A percentile compares a stretch with the other conserved stretches of the same genome.
Conservation (phyloP, 495 filamentous ascomycete species). For the Pyrenula massariospora region DNA sequence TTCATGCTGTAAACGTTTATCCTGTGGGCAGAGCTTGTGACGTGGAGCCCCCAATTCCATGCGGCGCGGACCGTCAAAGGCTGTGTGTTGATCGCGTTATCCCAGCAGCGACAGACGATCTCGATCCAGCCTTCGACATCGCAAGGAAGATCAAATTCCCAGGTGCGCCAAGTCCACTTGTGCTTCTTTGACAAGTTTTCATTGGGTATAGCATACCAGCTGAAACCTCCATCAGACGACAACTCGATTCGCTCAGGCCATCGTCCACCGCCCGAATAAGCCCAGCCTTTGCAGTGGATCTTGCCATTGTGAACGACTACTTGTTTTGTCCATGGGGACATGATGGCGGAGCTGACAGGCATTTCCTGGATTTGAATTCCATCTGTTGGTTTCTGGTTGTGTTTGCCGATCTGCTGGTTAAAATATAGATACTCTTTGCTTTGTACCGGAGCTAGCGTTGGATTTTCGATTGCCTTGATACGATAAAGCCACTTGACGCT, state of each 20-base stretch:
- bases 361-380: slow-evolving; percentile 36
- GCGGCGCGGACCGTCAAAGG: slow-evolving; percentile 24
- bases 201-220: slow-evolving; percentile 22
- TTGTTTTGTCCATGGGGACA: slow-evolving; percentile 22
- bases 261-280: slow-evolving; percentile 32
- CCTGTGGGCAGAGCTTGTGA: slow-evolving; percentile 52
- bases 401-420: slow-evolving; percentile 22
- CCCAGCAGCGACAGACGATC: slow-evolving; percentile 29
- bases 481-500: slow-evolving; percentile 33
- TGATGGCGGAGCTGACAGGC: slow-evolving; percentile 36
- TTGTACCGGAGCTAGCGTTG: slow-evolving; percentile 30
- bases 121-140: slow-evolving; percentile 33
- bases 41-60: slow-evolving; percentile 54
- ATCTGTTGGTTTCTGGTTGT: slow-evolving; percentile 20
- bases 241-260: slow-evolving; percentile 33
- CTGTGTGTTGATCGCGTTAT: slow-evolving; percentile 29
- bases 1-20: slow-evolving; percentile 56
- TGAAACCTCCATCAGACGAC: slow-evolving; percentile 27
- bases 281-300: slow-evolving; percentile 31
- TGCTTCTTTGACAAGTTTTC: slow-evolving; percentile 24
- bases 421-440: slow-evolving; percentile 36
- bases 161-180: slow-evolving; percentile 25
- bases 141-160: slow-evolving; percentile 26
- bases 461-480: slow-evolving; percentile 25
- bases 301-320: slow-evolving; percentile 19